These are phyloP conservation scores for Themeda triandra DNA, from an alignment of 176 grass and related monocot species.

Conservation along the genomic window DNA sequence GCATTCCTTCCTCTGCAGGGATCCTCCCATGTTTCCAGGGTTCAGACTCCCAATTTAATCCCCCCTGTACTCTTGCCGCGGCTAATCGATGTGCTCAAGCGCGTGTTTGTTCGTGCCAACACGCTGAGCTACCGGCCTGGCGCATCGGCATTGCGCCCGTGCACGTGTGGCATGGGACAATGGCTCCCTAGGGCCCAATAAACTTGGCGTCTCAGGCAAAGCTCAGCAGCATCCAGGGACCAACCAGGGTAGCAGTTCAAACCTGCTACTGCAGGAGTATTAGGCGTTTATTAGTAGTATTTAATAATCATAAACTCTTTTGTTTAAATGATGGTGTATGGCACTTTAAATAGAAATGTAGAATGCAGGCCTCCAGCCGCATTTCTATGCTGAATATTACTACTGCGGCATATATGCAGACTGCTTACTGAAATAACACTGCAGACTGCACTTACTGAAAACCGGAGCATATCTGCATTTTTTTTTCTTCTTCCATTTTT, in stretches of 20 bases:
- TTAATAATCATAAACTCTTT: too few relatives aligned
- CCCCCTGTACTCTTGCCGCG: slow-evolving; percentile 25
- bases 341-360: too few relatives aligned
- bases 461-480: neutral
- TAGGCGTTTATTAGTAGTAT: neutral
- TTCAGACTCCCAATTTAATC: slow-evolving; percentile 57
- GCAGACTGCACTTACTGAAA: neutral
- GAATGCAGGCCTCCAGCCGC: neutral
- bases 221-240: neutral
- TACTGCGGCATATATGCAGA: too few relatives aligned
- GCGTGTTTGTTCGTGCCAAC: slow-evolving; percentile 47
- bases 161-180: slow-evolving; percentile 54
- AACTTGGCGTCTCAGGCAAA: slow-evolving; percentile 26
- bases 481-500: neutral
- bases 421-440: neutral
- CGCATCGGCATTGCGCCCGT: slow-evolving; percentile 24
- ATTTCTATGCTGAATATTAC: neutral
- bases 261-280: neutral
- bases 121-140: slow-evolving; percentile 26
- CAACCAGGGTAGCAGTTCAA: neutral
- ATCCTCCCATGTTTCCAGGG: slow-evolving; percentile 77
- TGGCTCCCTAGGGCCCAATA: slow-evolving; percentile 21
- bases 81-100: slow-evolving; percentile 36
- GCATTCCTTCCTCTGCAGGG: neutral
- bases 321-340: too few relatives aligned